These are phyloP conservation scores for Ceratocystis cacaofunesta DNA, from an alignment of 2,329 filamentous ascomycete genomes.

Conservation along the genomic window DNA sequence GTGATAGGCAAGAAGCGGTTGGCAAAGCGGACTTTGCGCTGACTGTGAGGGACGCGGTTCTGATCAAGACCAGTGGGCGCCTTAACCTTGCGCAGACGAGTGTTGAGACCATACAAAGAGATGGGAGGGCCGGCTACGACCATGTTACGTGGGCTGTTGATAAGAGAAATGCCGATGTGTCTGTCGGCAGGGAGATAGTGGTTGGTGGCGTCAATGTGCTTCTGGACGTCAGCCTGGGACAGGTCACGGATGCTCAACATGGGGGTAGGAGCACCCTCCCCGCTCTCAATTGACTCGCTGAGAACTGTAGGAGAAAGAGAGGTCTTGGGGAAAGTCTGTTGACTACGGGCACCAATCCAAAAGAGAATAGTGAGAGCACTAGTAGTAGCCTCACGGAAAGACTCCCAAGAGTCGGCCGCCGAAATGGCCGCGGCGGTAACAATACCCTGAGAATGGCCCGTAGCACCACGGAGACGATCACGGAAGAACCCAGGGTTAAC, in stretches of 20 bases:
- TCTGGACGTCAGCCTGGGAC: conserved; percentile 73
- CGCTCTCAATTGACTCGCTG: conserved; percentile 83
- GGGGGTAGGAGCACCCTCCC: conserved; percentile 87
- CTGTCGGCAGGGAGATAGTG: conserved; percentile 84
- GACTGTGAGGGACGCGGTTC: conserved; percentile 81
- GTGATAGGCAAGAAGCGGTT: conserved; percentile 97
- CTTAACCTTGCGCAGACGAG: conserved; percentile 91
- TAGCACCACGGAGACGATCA: conserved; percentile 71
- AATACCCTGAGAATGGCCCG: conserved; percentile 92
- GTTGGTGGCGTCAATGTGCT: conserved; percentile 93
- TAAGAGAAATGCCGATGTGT: conserved; percentile 85
- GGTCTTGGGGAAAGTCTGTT: conserved; percentile 91
- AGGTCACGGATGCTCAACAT: conserved; percentile 97
- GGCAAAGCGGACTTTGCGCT: conserved; percentile 90
- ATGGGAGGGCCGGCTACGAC: conserved; percentile 93
- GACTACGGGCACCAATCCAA: conserved; percentile 94
- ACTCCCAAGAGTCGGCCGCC: conserved; percentile 83
- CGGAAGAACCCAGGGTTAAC: conserved; percentile 78
- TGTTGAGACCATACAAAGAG: conserved; percentile 88
- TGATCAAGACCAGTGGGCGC: conserved; percentile 95
- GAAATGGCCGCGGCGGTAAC: conserved; percentile 86
- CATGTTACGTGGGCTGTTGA: conserved; percentile 94
- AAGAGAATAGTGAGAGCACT: conserved; percentile 85
- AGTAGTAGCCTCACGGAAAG: conserved; percentile 64
- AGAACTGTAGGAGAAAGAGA: conserved; percentile 82